Conservation (phyloP, 2,329 filamentous ascomycete genomes). For the Pseudogymnoascus sp. region DNA sequence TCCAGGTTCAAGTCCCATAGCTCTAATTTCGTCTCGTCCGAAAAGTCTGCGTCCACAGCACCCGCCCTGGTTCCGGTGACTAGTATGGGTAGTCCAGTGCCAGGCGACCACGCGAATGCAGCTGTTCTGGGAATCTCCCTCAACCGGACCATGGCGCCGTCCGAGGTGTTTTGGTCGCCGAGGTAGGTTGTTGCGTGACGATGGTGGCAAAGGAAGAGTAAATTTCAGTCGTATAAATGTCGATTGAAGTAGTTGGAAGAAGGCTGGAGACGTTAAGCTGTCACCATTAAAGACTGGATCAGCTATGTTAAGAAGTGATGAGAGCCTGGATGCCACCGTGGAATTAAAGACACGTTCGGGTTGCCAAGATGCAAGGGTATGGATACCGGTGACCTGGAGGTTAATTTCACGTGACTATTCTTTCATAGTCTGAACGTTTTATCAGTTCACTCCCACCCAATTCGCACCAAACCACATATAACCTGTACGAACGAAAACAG, state of each 20-base stretch:
- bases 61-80: constrained; percentile 92
- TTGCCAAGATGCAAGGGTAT: constrained; percentile 8
- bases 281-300: constrained; percentile 1
- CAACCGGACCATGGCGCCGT: constrained; percentile 73
- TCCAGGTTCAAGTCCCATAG: constrained; percentile 90
- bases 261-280: neutral
- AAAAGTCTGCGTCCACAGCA: constrained; percentile 94
- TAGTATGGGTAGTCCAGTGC: constrained; percentile 67
- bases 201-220: neutral
- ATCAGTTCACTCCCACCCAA: constrained; percentile 4
- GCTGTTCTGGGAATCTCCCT: constrained; percentile 95
- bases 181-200: neutral
- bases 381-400: neutral
- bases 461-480: neutral
- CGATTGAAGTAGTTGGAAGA: neutral
- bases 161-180: constrained; percentile 9
- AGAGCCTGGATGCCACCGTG: neutral
- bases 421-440: neutral
- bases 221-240: neutral
- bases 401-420: neutral
- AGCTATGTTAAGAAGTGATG: constrained; percentile 1
- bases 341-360: constrained; percentile 11
- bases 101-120: constrained; percentile 93
- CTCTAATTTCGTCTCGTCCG: constrained; percentile 92
- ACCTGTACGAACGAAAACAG: neutral